A percentile compares a stretch with the other conserved stretches of the same genome.
Conservation (phyloP, 208 protist genomes). For the Borovskyia barvae region DNA sequence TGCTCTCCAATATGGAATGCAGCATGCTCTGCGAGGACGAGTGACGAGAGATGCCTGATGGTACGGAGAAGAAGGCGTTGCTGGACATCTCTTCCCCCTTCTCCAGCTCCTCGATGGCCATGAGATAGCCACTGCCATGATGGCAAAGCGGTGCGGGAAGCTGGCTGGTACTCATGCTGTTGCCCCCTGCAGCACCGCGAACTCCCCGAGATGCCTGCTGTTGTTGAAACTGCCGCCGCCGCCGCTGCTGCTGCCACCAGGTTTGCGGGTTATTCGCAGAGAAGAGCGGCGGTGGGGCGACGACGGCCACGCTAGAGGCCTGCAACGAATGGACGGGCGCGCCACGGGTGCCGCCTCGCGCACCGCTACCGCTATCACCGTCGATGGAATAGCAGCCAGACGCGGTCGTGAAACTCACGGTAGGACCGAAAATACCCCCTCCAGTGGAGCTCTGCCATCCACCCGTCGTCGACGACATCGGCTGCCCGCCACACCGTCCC, state of each 20-base stretch:
- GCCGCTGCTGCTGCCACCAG: conserved; percentile 17
- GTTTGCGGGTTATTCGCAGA: background rate
- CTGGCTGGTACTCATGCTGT: background rate
- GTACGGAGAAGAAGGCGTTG: conserved; percentile 21
- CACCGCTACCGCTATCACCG: background rate
- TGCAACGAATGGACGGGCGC: background rate
- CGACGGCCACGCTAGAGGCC: conserved; percentile 5
- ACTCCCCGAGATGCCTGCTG: background rate
- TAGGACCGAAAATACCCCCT: too few species aligned
- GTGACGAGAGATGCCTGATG: background rate
- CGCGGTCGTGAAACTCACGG: conserved; percentile 8
- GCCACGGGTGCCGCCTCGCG: background rate
- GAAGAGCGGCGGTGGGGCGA: conserved; percentile 14
- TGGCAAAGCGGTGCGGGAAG: conserved; percentile 1
- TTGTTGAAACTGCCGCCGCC: background rate
- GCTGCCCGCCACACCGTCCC: too few species aligned
- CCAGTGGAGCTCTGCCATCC: too few species aligned
- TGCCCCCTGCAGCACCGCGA: background rate
- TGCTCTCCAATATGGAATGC: too few species aligned
- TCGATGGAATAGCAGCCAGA: conserved; percentile 1
- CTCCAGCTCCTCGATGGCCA: background rate
- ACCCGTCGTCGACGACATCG: too few species aligned
- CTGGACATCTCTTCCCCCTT: background rate
- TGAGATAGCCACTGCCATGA: conserved; percentile 7
- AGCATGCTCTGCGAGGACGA: conserved; percentile 8